These are phyloP conservation scores for Botryotinia globosa DNA, from an alignment of 2,329 filamentous ascomycete species.

Conservation along the genomic window DNA sequence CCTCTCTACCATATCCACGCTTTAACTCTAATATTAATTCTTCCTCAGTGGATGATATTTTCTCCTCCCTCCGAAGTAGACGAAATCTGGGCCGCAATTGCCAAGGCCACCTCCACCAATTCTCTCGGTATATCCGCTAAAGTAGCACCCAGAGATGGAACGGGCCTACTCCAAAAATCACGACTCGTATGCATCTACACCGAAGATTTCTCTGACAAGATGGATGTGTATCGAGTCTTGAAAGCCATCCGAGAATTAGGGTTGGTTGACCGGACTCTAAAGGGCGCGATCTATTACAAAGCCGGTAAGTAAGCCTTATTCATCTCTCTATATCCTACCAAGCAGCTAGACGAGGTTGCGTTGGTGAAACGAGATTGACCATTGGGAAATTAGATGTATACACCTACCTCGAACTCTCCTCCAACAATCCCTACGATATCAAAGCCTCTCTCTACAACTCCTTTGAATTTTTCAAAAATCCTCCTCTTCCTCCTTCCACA, in stretches of 20 bases:
- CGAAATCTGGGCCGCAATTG: conserved; percentile 63
- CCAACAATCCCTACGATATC: conserved; percentile 60
- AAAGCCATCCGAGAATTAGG: conserved; percentile 58
- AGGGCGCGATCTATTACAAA: conserved; percentile 70
- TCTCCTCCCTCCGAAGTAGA: conserved; percentile 53
- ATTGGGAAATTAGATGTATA: conserved; percentile 54
- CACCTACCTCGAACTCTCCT: conserved; percentile 62
- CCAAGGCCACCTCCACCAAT: conserved; percentile 63
- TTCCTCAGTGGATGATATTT: conserved; percentile 73
- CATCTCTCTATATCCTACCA: not conserved
- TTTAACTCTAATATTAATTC: conserved; percentile 44
- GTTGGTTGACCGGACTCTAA: conserved; percentile 49
- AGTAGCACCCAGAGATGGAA: conserved; percentile 54
- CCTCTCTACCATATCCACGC: not conserved
- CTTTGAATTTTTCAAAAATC: conserved; percentile 37
- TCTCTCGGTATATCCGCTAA: conserved; percentile 72
- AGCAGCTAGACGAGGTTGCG: not conserved
- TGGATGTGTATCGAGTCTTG: conserved; percentile 68
- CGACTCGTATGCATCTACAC: conserved; percentile 78
- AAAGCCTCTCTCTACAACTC: conserved; percentile 57
- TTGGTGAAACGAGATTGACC: not conserved
- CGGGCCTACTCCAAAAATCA: conserved; percentile 42
- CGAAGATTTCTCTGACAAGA: conserved; percentile 64
- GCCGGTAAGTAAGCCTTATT: conserved; percentile 30
- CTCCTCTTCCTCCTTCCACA: not conserved